Base-by-base conservation (phyloP, 345 rosid genomes). In the Orychophragmus violaceus region DNA sequence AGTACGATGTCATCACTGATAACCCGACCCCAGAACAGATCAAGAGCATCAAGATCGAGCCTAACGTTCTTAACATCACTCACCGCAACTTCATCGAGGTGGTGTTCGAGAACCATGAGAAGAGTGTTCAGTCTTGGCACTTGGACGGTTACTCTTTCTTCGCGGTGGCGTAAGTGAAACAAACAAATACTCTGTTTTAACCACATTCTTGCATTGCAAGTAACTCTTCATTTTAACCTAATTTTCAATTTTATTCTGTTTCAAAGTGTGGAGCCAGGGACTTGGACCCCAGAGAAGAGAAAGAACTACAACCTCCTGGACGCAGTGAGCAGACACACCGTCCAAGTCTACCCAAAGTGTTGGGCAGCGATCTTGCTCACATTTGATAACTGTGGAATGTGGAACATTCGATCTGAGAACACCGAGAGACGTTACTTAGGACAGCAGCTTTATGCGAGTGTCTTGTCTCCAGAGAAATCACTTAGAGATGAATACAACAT, bases 361-460 rank as follows among this genome's bases (percentile, higher is more conserved):
- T 88, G 97, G 96, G 86, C 91, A 2, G 97, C 97, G 1, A 78
- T 91, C 25, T 27, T 91, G 62, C 68, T 88, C 76, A 69, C 97
- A 27, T 86, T 91, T 61, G 96, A 91, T 68, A 91, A 88, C 41
- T 85, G 87, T 3, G 97, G 97, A 17, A 91, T 91, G 98, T 91
- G 98, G 98, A 91, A 88, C 74, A 23, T 91, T 28, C 71, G 94
- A 57, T 91, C 96, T 0, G 88, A 87, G 57, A 56, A 77, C 23
- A 57, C 69, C 21, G 96, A 88, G 61, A 87, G 85, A 55, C 51
- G 81, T 3, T 85, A 85, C 71, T 71, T 91, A 3, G 98, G 98
- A 6, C 90, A 91, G 39, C 90, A 91, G 54, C 77, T 88, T 11
- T 91, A 91, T 64, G 44, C 44, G 1, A 91, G 98, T 27, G 83